A percentile compares a stretch with the other conserved stretches of the same genome.
phyloP scores from a whole-genome alignment of 805 yeast species.

The Middelhovenomyces tepae region DNA sequence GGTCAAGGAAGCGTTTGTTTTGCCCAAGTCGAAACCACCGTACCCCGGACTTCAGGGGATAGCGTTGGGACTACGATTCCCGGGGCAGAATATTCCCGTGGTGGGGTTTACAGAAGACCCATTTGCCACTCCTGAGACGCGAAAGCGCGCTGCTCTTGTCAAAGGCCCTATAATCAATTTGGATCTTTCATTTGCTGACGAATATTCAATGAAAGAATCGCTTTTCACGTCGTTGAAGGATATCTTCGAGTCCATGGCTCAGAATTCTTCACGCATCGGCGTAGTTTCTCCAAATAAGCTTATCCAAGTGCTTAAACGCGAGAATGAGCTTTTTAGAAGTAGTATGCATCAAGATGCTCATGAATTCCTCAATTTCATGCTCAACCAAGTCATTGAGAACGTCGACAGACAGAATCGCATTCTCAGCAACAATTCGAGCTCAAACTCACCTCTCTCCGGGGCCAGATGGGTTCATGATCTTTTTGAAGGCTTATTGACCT shows the following conservation, averaged over 20 bases:
- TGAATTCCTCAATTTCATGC: constrained; percentile 80
- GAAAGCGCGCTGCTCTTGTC: constrained; percentile 68
- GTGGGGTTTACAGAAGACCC: constrained; percentile 38
- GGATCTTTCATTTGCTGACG: constrained; percentile 52
- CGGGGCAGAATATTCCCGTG: constrained; percentile 37
- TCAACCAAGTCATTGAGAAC: constrained; percentile 58
- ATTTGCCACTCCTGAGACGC: constrained; percentile 49
- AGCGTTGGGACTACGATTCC: constrained; percentile 30
- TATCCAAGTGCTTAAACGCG: constrained; percentile 66
- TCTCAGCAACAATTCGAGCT: constrained; percentile 1
- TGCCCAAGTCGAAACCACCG: constrained; percentile 10
- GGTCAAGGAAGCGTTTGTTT: constrained; percentile 6
- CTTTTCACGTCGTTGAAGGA: constrained; percentile 70
- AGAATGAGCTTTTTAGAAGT: constrained; percentile 76
- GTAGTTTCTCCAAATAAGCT: constrained; percentile 76
- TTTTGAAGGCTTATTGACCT: constrained; percentile 78
- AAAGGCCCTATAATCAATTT: constrained; percentile 79
- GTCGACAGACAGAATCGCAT: constrained; percentile 32
- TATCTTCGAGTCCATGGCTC: constrained; percentile 74
- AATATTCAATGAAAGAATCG: constrained; percentile 42
- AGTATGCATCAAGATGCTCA: constrained; percentile 99
- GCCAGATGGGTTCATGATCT: constrained; percentile 49
- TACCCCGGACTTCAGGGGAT: constrained; percentile 25
- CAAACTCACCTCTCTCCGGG: constrained; percentile 2
- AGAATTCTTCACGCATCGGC: constrained; percentile 60